Conservation (phyloP, 2,329 filamentous ascomycete species). For the Byssothecium circinans region DNA sequence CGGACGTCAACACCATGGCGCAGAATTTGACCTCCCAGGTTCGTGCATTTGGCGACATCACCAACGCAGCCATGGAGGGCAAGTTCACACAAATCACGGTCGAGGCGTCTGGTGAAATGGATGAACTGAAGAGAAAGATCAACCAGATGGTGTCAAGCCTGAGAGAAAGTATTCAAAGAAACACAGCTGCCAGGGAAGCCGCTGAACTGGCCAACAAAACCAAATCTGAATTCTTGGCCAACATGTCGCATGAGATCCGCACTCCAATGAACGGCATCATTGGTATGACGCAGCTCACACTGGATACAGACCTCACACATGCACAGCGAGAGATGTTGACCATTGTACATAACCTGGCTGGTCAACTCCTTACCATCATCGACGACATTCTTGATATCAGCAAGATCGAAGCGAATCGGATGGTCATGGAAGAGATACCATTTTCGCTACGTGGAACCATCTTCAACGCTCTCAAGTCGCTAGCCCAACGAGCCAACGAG, state of each 20-base stretch:
- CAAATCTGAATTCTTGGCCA: slow-evolving; percentile 96
- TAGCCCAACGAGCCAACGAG: slow-evolving; percentile 97
- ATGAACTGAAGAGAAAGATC: slow-evolving; percentile 98
- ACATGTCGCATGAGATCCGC: slow-evolving; percentile 98
- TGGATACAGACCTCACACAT: slow-evolving; percentile 90
- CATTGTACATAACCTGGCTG: slow-evolving; percentile 94
- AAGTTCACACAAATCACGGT: slow-evolving; percentile 98
- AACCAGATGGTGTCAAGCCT: slow-evolving; percentile 99
- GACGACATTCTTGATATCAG: slow-evolving; percentile 74
- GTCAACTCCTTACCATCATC: slow-evolving; percentile 95
- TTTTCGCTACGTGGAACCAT: slow-evolving; percentile 93
- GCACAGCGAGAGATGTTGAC: slow-evolving; percentile 98
- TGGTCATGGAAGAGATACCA: slow-evolving; percentile 97
- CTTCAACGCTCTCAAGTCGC: slow-evolving; percentile 94
- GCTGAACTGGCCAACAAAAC: slow-evolving; percentile 97
- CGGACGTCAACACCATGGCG: slow-evolving; percentile 90
- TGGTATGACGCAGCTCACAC: slow-evolving; percentile 93
- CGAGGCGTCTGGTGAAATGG: slow-evolving; percentile 97
- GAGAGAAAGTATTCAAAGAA: slow-evolving; percentile 92
- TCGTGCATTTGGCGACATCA: slow-evolving; percentile 95
- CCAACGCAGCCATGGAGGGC: slow-evolving; percentile 94
- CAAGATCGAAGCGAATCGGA: slow-evolving; percentile 89
- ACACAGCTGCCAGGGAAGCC: slow-evolving; percentile 91
- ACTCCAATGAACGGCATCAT: slow-evolving; percentile 98
- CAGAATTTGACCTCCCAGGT: slow-evolving; percentile 91